Percentiles rank a stretch among this genome's conserved stretches.
These are phyloP conservation scores for Globisporangium perplexum DNA, from an alignment of 352 stramenopile genomes.

Conservation along the genomic window DNA sequence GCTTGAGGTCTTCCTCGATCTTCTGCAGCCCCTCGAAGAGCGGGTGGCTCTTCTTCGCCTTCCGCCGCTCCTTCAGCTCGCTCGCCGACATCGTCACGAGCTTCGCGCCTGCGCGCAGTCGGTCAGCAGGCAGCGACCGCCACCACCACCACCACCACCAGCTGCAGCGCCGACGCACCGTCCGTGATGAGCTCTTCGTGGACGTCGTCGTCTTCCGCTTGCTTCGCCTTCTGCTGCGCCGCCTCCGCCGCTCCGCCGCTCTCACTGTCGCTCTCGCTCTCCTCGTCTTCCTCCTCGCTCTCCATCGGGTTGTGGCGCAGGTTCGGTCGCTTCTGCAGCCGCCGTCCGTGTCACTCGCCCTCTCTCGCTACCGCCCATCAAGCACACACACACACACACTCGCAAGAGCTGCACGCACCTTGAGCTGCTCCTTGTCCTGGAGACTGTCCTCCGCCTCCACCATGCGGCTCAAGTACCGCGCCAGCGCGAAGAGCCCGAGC, in stretches of 20 bases:
- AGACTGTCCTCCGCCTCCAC: conserved; percentile 42
- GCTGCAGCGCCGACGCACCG: conserved; percentile 17
- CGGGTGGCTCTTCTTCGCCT: conserved; percentile 40
- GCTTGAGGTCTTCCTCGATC: conserved; percentile 60
- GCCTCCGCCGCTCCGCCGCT: background rate
- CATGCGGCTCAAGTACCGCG: conserved; percentile 53
- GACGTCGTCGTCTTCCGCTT: conserved; percentile 44
- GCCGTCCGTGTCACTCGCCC: too few species aligned
- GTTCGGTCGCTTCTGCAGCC: conserved; percentile 23
- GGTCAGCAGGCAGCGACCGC: background rate
- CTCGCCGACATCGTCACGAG: conserved; percentile 27
- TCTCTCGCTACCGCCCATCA: too few species aligned
- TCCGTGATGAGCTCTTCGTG: conserved; percentile 69
- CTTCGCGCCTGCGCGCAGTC: conserved; percentile 19
- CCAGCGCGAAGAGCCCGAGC: conserved; percentile 46
- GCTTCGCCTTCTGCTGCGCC: conserved; percentile 1
- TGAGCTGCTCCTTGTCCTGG: conserved; percentile 32
- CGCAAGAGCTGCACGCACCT: conserved; percentile 6
- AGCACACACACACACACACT: too few species aligned
- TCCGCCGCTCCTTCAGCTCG: conserved; percentile 15
- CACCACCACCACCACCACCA: background rate
- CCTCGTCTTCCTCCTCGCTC: conserved; percentile 35
- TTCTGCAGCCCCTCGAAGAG: conserved; percentile 75
- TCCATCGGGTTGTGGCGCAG: conserved; percentile 48
- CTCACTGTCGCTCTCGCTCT: conserved; percentile 24